A percentile compares a stretch with the other conserved stretches of the same genome.
Conservation (phyloP, 2,329 filamentous ascomycete genomes). For the Paecilomyces sp. region DNA sequence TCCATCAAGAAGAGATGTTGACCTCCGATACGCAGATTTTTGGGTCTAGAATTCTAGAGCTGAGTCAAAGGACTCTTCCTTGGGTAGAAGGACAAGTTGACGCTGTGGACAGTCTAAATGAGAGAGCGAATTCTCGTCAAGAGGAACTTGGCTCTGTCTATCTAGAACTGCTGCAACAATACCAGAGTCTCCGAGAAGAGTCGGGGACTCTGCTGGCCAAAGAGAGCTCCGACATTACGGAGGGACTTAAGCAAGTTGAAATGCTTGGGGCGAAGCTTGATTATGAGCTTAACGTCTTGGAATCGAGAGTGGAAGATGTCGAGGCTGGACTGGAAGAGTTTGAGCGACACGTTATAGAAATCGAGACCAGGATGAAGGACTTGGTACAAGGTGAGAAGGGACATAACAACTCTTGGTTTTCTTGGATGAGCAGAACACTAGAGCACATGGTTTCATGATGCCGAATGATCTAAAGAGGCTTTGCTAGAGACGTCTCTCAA, state of each 20-base stretch:
- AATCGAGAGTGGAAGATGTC: slow-evolving; percentile 75
- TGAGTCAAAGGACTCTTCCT: slow-evolving; percentile 30
- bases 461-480: neutral
- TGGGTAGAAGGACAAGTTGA: slow-evolving; percentile 38
- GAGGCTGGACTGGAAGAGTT: slow-evolving; percentile 76
- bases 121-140: slow-evolving; percentile 55
- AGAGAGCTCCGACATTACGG: slow-evolving; percentile 61
- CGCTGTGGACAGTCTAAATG: slow-evolving; percentile 53
- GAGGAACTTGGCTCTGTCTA: slow-evolving; percentile 62
- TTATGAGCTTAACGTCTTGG: slow-evolving; percentile 79
- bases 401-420: slow-evolving; percentile 54
- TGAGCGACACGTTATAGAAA: slow-evolving; percentile 66
- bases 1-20: slow-evolving; percentile 32
- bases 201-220: slow-evolving; percentile 63
- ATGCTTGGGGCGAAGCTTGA: slow-evolving; percentile 77
- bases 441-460: slow-evolving; percentile 11
- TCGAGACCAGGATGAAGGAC: slow-evolving; percentile 58
- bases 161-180: slow-evolving; percentile 62
- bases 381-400: slow-evolving; percentile 58
- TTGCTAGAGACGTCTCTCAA: neutral
- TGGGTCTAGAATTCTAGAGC: slow-evolving; percentile 26
- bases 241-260: slow-evolving; percentile 72
- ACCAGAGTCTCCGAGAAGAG: slow-evolving; percentile 59
- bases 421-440: slow-evolving; percentile 41
- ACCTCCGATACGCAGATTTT: slow-evolving; percentile 29